Conservation (phyloP, 1,284 basidiomycete genomes). For the Ceratobasidium papillatum region DNA sequence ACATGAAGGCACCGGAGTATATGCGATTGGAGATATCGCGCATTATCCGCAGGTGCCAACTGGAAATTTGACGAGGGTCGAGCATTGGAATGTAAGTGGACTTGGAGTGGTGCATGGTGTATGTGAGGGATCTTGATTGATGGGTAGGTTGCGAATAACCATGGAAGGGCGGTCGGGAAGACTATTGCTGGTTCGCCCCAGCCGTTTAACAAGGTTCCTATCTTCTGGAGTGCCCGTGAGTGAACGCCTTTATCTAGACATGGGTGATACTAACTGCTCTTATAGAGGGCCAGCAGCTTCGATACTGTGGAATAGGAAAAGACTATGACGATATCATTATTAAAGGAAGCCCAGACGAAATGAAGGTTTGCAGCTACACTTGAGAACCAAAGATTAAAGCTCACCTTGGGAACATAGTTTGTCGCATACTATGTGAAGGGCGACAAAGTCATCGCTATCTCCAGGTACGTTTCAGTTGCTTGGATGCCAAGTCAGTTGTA, state of each 20-base stretch:
- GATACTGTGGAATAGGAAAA: conserved; percentile 79
- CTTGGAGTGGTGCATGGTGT: conserved; percentile 5
- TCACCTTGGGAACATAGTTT: conserved; percentile 61
- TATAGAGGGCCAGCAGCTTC: conserved; percentile 75
- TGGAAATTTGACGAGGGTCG: conserved; percentile 70
- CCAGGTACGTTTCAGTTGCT: conserved; percentile 60
- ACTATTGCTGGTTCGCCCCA: conserved; percentile 71
- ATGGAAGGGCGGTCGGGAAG: conserved; percentile 84
- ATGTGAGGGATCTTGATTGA: conserved; percentile 34
- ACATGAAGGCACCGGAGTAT: conserved; percentile 66
- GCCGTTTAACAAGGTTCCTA: conserved; percentile 76
- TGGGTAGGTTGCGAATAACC: conserved; percentile 77
- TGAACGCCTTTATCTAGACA: conserved; percentile 42
- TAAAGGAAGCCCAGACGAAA: conserved; percentile 77
- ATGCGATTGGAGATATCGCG: conserved; percentile 93
- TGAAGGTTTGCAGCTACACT: conserved; percentile 66
- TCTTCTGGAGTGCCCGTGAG: conserved; percentile 90
- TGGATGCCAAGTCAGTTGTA: background rate
- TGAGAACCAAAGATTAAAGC: background rate
- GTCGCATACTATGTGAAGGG: conserved; percentile 85
- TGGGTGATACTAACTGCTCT: conserved; percentile 36
- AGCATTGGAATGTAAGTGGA: conserved; percentile 86
- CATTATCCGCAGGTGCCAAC: conserved; percentile 72
- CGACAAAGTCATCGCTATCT: conserved; percentile 81
- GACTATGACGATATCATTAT: conserved; percentile 79